phyloP scores from a whole-genome alignment of 2,329 filamentous ascomycete genomes.

The Monilinia aucupariae region DNA sequence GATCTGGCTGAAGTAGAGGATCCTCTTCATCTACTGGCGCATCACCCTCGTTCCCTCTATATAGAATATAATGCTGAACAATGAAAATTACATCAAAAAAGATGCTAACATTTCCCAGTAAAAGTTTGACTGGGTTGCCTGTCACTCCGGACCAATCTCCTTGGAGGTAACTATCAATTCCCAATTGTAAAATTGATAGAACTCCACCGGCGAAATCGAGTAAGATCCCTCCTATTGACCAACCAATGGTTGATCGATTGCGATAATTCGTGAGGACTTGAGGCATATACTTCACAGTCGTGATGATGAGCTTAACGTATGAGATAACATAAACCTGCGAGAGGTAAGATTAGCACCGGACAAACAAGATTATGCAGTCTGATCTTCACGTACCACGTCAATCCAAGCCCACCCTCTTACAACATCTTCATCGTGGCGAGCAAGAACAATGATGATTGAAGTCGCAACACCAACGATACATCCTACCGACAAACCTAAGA shows the following conservation, averaged over 20 bases:
- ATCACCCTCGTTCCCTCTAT: slow-evolving; percentile 38
- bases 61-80: slow-evolving; percentile 80
- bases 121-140: slow-evolving; percentile 87
- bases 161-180: slow-evolving; percentile 79
- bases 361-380: background rate
- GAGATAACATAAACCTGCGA: slow-evolving; percentile 57
- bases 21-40: slow-evolving; percentile 20
- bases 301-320: slow-evolving; percentile 84
- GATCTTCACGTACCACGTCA: slow-evolving; percentile 42
- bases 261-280: slow-evolving; percentile 79
- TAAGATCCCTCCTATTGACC: slow-evolving; percentile 79
- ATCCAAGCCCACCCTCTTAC: slow-evolving; percentile 53
- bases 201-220: slow-evolving; percentile 78
- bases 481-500: slow-evolving; percentile 65
- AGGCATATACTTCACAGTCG: slow-evolving; percentile 87
- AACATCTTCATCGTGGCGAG: slow-evolving; percentile 38
- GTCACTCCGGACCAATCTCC: slow-evolving; percentile 85
- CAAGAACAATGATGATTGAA: slow-evolving; percentile 43
- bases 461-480: slow-evolving; percentile 53
- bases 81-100: slow-evolving; percentile 85
- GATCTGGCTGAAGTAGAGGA: slow-evolving; percentile 20
- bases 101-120: slow-evolving; percentile 78
- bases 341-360: background rate
- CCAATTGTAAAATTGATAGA: slow-evolving; percentile 73
- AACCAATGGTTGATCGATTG: slow-evolving; percentile 79